Percentiles rank a stretch among this genome's conserved stretches.
phyloP scores from a whole-genome alignment of 129 eudicot species.

The Logfia minima region DNA sequence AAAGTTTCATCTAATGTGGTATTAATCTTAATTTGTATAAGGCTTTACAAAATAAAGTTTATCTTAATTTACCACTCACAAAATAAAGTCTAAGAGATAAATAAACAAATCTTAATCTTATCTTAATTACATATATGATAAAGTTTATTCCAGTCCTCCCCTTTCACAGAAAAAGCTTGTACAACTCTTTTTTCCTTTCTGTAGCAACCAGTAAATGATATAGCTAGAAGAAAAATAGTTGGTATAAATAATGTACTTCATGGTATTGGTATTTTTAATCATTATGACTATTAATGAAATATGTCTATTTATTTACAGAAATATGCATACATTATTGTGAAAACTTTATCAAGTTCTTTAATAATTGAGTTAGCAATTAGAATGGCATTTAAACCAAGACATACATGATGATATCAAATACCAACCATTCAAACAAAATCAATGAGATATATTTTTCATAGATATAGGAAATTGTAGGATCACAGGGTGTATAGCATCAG shows the following conservation, averaged over 20 bases:
- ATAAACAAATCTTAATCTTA: no score
- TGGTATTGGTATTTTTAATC: neutral
- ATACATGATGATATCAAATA: neutral
- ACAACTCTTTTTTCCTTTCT: neutral
- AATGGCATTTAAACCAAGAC: conserved; percentile 1
- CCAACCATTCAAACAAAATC: conserved; percentile 1
- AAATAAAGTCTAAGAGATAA: neutral
- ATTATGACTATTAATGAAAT: neutral
- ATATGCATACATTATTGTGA: neutral
- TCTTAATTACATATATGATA: no score
- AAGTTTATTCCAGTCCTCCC: no score
- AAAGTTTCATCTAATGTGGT: no score
- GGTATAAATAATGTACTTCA: neutral
- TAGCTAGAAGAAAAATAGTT: neutral
- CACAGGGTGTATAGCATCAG: neutral
- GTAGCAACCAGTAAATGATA: neutral
- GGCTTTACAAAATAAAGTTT: no score
- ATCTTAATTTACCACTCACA: no score
- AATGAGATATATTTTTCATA: neutral
- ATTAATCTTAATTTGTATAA: no score
- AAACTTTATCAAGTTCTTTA: neutral
- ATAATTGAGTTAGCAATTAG: neutral
- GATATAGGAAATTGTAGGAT: neutral
- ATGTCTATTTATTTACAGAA: neutral
- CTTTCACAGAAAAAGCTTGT: neutral